Evolutionary conservation across 2,329 filamentous ascomycete genomes (phyloP).

Genomic region (Gyromitra esculenta): DNA sequence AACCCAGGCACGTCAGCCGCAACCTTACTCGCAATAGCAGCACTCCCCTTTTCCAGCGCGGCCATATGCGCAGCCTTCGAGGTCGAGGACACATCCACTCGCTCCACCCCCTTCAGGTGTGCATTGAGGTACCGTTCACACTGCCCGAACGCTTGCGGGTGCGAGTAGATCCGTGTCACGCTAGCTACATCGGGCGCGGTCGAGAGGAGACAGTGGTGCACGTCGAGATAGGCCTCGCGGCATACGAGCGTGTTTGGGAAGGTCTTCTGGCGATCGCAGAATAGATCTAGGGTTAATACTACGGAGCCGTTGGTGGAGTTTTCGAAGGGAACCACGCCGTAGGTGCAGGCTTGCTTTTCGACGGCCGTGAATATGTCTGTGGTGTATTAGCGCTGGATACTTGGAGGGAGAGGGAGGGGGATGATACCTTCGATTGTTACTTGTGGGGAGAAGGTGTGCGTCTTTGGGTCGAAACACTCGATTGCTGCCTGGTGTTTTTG

Average conservation of each 20-base stretch:
- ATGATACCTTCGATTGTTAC: conserved; percentile 62
- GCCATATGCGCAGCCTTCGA: conserved; percentile 84
- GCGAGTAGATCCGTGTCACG: conserved; percentile 83
- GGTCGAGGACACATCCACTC: conserved; percentile 84
- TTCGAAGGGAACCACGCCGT: conserved; percentile 91
- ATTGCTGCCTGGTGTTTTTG: conserved; percentile 65
- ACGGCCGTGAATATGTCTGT: conserved; percentile 82
- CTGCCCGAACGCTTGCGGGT: conserved; percentile 95
- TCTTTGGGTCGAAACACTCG: conserved; percentile 62
- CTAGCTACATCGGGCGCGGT: conserved; percentile 65
- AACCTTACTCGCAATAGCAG: conserved; percentile 79
- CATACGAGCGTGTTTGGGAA: conserved; percentile 78
- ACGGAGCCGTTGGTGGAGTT: conserved; percentile 96
- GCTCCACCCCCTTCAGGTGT: conserved; percentile 77
- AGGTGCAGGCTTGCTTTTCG: conserved; percentile 71
- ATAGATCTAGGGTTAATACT: conserved; percentile 85
- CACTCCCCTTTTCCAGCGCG: conserved; percentile 68
- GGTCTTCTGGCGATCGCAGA: conserved; percentile 75
- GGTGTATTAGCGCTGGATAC: conserved; percentile 28
- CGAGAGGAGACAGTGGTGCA: conserved; percentile 87
- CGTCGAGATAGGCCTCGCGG: conserved; percentile 84
- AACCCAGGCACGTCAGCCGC: conserved; percentile 76
- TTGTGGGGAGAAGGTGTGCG: conserved; percentile 61
- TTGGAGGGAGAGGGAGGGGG: neutral
- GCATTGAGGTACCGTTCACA: conserved; percentile 78